phyloP scores from a whole-genome alignment of 2,329 filamentous ascomycete genomes.

The Penicillium sp. region DNA sequence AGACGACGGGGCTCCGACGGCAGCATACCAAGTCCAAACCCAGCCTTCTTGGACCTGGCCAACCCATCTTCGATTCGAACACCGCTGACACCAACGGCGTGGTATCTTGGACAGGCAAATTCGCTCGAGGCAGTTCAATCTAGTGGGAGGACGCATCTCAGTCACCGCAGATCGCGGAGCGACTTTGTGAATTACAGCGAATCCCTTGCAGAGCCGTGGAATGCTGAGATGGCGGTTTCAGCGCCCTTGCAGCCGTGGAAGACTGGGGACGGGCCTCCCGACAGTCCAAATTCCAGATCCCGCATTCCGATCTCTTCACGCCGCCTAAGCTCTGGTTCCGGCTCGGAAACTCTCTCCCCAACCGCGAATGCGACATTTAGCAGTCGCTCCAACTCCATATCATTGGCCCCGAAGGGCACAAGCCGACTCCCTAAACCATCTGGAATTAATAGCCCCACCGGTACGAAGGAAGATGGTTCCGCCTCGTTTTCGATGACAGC shows the following conservation, averaged over 20 bases:
- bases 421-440: conserved; percentile 45
- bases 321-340: conserved; percentile 41
- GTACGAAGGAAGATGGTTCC: conserved; percentile 26
- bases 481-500: conserved; percentile 33
- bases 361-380: conserved; percentile 38
- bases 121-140: conserved; percentile 44
- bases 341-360: conserved; percentile 41
- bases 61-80: conserved; percentile 50
- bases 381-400: conserved; percentile 28
- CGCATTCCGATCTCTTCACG: conserved; percentile 48
- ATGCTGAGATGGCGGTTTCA: conserved; percentile 36
- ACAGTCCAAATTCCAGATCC: conserved; percentile 40
- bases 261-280: conserved; percentile 25
- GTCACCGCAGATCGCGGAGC: conserved; percentile 52
- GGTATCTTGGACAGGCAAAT: conserved; percentile 56
- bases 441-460: conserved; percentile 28
- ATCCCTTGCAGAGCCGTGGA: conserved; percentile 30
- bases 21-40: conserved; percentile 57
- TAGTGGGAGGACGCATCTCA: conserved; percentile 19
- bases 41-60: conserved; percentile 42
- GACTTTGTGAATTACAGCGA: conserved; percentile 49
- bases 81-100: conserved; percentile 66
- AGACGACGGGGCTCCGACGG: conserved; percentile 70
- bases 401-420: conserved; percentile 40
- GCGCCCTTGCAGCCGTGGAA: conserved; percentile 30